These are phyloP conservation scores for Skeletonema tropicum DNA, from an alignment of 108 stramenopile species.

Conservation along the genomic window DNA sequence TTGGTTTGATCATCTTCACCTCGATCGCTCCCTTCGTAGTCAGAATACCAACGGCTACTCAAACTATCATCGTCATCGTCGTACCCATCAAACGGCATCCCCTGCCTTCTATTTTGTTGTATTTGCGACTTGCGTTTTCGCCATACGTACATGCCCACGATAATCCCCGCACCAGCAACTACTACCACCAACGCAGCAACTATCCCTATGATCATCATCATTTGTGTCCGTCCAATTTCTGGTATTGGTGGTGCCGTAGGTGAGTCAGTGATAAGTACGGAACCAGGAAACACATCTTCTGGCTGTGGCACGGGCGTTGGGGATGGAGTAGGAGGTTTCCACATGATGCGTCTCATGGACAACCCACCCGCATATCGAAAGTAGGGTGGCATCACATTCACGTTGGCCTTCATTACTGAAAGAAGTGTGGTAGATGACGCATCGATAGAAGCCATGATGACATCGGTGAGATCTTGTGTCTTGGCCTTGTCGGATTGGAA, in stretches of 20 bases:
- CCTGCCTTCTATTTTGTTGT: neutral
- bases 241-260: neutral
- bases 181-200: neutral
- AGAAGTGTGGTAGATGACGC: neutral
- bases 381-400: constrained; percentile 1
- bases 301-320: neutral
- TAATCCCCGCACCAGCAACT: neutral
- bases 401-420: constrained; percentile 7
- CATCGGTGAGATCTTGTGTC: constrained; percentile 9
- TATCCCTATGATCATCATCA: neutral
- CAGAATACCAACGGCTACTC: constrained; percentile 28
- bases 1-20: constrained; percentile 1
- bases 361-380: neutral
- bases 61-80: constrained; percentile 20
- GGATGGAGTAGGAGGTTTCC: neutral
- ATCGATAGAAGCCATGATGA: constrained; percentile 9
- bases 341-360: neutral
- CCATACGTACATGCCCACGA: neutral
- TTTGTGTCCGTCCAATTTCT: neutral
- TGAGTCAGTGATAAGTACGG: neutral
- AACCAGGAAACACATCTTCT: neutral
- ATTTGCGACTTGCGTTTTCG: neutral
- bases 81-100: neutral
- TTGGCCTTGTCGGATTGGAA: constrained; percentile 9
- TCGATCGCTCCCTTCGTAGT: constrained; percentile 18